Evolutionary conservation across 192 early-diverging fungal species (phyloP).

Genomic region (Coemansia sp.): DNA sequence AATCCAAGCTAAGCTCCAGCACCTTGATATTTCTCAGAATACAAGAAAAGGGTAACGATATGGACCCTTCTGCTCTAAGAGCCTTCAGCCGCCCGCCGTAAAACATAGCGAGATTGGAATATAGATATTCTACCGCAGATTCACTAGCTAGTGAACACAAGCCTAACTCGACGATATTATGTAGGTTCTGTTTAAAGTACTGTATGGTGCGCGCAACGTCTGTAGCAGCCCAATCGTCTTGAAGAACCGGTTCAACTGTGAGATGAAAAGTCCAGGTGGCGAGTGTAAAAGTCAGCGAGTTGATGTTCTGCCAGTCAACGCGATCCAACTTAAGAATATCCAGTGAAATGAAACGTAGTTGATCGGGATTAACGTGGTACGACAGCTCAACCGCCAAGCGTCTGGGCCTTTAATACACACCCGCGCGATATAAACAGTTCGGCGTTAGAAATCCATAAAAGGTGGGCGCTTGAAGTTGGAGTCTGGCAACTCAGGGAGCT

Average conservation of each 20-base stretch:
- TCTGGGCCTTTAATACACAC: not conserved
- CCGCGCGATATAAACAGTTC: not conserved
- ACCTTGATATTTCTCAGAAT: not conserved
- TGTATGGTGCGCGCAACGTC: not conserved
- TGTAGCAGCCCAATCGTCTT: not conserved
- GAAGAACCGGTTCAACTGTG: not conserved
- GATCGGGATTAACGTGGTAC: not conserved
- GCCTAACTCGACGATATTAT: not conserved
- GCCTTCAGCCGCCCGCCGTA: not conserved
- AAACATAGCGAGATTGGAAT: not conserved
- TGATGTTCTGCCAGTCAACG: not conserved
- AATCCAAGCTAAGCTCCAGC: not conserved
- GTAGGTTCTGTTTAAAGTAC: not conserved
- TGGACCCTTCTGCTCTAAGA: not conserved
- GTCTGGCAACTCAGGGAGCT: not conserved
- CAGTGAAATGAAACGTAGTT: not conserved
- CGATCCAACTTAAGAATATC: not conserved
- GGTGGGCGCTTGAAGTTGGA: not conserved
- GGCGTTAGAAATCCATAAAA: not conserved
- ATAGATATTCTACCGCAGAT: not conserved
- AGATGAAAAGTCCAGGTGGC: not conserved
- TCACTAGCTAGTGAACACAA: not conserved
- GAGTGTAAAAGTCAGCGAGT: not conserved
- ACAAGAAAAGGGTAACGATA: not conserved
- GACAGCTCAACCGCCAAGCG: not conserved